These are phyloP conservation scores for Aspergillus versicolor DNA, from an alignment of 2,329 filamentous ascomycete genomes.

Conservation along the genomic window DNA sequence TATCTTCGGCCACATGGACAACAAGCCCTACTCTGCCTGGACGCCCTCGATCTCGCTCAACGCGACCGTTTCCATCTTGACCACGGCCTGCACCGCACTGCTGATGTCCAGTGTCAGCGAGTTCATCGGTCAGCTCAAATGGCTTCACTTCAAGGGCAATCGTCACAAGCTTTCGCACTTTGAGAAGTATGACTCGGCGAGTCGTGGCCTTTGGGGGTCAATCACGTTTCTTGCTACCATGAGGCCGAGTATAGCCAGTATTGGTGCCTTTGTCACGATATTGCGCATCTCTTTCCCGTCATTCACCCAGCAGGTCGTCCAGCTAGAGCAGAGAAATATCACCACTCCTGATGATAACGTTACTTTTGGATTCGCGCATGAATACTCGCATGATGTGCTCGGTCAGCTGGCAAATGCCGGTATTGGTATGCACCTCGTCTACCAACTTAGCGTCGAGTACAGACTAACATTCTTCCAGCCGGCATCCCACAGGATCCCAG, in stretches of 20 bases:
- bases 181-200: constrained; percentile 17
- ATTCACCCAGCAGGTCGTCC: constrained; percentile 18
- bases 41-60: constrained; percentile 6
- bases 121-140: constrained; percentile 18
- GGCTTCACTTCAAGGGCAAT: constrained; percentile 15
- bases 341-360: background rate
- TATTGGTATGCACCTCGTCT: too few relatives aligned
- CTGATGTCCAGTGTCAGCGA: constrained; percentile 15
- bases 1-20: constrained; percentile 17
- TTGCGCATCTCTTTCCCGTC: constrained; percentile 14
- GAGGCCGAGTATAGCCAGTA: constrained; percentile 15
- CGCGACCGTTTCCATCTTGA: constrained; percentile 15
- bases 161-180: constrained; percentile 14
- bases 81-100: constrained; percentile 12
- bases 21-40: constrained; percentile 16
- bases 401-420: background rate
- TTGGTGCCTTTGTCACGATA: constrained; percentile 17
- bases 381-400: constrained; percentile 4
- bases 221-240: constrained; percentile 4
- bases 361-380: constrained; percentile 13
- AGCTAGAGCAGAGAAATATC: constrained; percentile 12
- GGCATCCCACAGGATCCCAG: constrained; percentile 13
- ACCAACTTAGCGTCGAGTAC: too few relatives aligned
- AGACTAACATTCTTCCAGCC: background rate
- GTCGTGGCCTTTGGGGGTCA: constrained; percentile 16